A percentile compares a stretch with the other conserved stretches of the same genome.
Conservation (phyloP, 1,139 yeast species). For the Blastobotrys niveus region DNA sequence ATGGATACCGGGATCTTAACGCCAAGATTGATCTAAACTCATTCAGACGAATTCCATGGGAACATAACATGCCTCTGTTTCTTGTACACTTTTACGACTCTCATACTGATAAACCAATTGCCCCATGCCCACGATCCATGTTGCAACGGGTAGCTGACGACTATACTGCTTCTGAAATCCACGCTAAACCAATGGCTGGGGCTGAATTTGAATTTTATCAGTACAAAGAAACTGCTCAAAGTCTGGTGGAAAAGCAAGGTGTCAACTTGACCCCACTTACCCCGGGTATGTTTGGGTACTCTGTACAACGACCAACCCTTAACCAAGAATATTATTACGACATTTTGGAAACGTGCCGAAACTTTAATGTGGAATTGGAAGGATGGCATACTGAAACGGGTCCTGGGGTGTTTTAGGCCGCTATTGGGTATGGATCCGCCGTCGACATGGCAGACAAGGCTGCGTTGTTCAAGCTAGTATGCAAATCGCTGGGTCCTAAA, state of each 20-base stretch:
- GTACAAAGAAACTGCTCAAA: conserved; percentile 30
- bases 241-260: conserved; percentile 29
- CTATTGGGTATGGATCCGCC: conserved; percentile 33
- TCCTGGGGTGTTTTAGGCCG: conserved; percentile 39
- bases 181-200: conserved; percentile 31
- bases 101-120: conserved; percentile 26
- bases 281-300: conserved; percentile 38
- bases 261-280: conserved; percentile 30
- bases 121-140: conserved; percentile 34
- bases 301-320: conserved; percentile 32
- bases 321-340: conserved; percentile 32
- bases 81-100: conserved; percentile 30
- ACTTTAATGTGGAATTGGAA: conserved; percentile 31
- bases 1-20: conserved; percentile 34
- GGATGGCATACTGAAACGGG: conserved; percentile 40
- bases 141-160: conserved; percentile 22
- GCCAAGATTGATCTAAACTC: conserved; percentile 31
- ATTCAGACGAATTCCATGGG: conserved; percentile 33
- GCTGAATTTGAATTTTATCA: conserved; percentile 36
- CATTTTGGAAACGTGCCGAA: conserved; percentile 26
- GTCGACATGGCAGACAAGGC: conserved; percentile 34
- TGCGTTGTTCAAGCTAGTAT: conserved; percentile 32
- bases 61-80: conserved; percentile 31
- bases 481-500: conserved; percentile 32
- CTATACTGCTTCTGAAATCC: conserved; percentile 13